Conservation (phyloP, 768 basidiomycete species). For the Cystobasidium ongulense region DNA sequence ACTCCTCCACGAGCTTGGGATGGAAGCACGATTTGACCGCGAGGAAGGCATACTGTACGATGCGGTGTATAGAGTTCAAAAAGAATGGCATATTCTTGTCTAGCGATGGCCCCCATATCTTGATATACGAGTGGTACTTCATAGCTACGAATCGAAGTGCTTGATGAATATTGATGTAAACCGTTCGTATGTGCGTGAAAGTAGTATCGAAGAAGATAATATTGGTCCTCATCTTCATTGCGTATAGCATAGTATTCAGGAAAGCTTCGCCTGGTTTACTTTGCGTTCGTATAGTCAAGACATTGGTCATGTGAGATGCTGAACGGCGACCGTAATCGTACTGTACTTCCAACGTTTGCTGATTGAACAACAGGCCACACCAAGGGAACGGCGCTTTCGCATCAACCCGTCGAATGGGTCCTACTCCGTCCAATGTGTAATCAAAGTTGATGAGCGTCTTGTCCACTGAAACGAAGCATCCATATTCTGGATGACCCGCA, state of each 20-base stretch:
- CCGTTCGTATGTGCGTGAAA: conserved; percentile 57
- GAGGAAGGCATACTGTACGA: conserved; percentile 55
- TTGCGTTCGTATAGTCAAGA: conserved; percentile 63
- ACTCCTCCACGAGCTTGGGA: conserved; percentile 47
- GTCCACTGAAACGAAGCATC: conserved; percentile 76
- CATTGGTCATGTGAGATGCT: conserved; percentile 51
- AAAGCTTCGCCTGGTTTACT: conserved; percentile 62
- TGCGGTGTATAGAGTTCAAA: conserved; percentile 58
- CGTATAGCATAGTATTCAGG: conserved; percentile 61
- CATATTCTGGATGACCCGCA: conserved; percentile 74
- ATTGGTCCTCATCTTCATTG: conserved; percentile 66
- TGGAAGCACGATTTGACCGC: conserved; percentile 52
- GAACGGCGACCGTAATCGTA: conserved; percentile 53
- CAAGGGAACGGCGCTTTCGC: conserved; percentile 59
- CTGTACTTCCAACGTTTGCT: conserved; percentile 64
- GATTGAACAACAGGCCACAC: conserved; percentile 80
- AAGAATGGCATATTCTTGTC: conserved; percentile 49
- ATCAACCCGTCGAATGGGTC: conserved; percentile 39
- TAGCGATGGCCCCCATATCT: conserved; percentile 39
- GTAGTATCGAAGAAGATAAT: conserved; percentile 67
- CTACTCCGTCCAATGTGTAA: conserved; percentile 43
- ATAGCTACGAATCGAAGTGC: conserved; percentile 71
- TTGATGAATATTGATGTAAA: conserved; percentile 78
- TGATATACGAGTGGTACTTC: conserved; percentile 77
- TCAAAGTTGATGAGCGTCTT: conserved; percentile 88